Percentiles rank a stretch among this genome's conserved stretches.
These are phyloP conservation scores for Cryptococcus depauperatus DNA, from an alignment of 1,284 basidiomycete genomes.

Conservation along the genomic window DNA sequence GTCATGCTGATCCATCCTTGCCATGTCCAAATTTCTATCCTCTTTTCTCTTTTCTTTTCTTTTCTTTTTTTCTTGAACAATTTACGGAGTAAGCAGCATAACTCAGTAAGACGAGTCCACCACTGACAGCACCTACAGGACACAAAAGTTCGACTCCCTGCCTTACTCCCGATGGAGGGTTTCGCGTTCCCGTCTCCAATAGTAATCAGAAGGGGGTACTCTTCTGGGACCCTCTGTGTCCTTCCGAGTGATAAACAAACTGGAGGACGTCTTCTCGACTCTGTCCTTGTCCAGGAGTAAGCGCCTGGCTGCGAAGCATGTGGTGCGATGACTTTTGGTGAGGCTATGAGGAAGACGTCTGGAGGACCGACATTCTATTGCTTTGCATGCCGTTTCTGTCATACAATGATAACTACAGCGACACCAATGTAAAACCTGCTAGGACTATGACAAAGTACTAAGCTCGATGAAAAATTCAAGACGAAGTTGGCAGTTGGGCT, in stretches of 20 bases:
- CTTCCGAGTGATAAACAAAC: constrained; percentile 36
- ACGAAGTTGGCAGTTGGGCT: no score
- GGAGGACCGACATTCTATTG: constrained; percentile 20
- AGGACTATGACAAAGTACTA: no score
- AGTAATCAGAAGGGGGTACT: constrained; percentile 14
- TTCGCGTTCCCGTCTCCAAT: constrained; percentile 46
- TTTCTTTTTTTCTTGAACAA: constrained; percentile 9
- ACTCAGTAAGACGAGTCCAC: neutral
- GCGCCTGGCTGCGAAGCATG: constrained; percentile 17
- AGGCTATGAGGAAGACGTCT: constrained; percentile 12
- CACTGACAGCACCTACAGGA: constrained; percentile 13
- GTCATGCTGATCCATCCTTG: constrained; percentile 6
- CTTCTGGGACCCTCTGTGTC: constrained; percentile 5
- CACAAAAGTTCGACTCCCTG: constrained; percentile 45
- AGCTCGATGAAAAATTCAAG: no score
- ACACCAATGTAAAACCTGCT: no score
- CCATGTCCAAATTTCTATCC: no score
- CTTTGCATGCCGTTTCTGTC: neutral
- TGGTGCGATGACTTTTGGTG: constrained; percentile 20
- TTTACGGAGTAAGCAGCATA: constrained; percentile 24
- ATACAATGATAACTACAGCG: no score
- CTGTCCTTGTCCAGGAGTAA: constrained; percentile 7
- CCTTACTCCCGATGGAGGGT: constrained; percentile 40
- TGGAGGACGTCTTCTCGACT: constrained; percentile 9
- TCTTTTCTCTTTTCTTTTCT: constrained; percentile 4